Conservation (phyloP, 257 asterid species). For the Rubia yunnanensis region DNA sequence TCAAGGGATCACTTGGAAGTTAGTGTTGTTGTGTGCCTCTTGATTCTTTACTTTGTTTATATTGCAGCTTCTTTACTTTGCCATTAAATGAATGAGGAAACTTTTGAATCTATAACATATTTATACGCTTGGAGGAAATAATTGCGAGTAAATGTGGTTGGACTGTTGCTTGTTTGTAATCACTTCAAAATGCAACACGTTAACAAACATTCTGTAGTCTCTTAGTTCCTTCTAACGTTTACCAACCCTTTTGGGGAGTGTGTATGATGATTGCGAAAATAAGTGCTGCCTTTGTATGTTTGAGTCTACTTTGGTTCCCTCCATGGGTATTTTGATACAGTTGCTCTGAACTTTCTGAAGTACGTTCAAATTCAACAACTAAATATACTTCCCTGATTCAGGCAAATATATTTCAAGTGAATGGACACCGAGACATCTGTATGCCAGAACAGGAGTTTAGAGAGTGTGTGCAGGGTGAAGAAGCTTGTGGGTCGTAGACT, state of each 20-base stretch:
- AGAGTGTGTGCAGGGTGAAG: slow-evolving; percentile 43
- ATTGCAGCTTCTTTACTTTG: no score
- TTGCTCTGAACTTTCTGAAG: not conserved
- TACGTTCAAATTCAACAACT: not conserved
- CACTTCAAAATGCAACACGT: not conserved
- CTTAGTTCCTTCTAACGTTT: not conserved
- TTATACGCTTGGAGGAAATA: not conserved
- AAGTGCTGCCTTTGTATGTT: not conserved
- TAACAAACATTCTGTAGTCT: not conserved
- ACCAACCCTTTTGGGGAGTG: not conserved
- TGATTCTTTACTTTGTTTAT: no score
- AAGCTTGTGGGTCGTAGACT: slow-evolving; percentile 49
- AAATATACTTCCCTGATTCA: not conserved
- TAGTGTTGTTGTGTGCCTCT: no score
- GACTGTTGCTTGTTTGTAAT: not conserved
- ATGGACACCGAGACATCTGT: slow-evolving; percentile 12
- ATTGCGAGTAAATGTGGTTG: not conserved
- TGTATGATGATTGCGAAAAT: not conserved
- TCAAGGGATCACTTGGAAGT: no score
- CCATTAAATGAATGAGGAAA: no score
- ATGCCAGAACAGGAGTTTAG: slow-evolving; percentile 18
- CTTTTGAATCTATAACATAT: not conserved
- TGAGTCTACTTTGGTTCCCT: not conserved
- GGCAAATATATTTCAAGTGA: not conserved
- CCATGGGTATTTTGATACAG: not conserved